Percentiles rank a stretch among this genome's conserved stretches.
Evolutionary conservation across 2,329 filamentous ascomycete genomes (phyloP).

Genomic region (Bipolaris zeicola): DNA sequence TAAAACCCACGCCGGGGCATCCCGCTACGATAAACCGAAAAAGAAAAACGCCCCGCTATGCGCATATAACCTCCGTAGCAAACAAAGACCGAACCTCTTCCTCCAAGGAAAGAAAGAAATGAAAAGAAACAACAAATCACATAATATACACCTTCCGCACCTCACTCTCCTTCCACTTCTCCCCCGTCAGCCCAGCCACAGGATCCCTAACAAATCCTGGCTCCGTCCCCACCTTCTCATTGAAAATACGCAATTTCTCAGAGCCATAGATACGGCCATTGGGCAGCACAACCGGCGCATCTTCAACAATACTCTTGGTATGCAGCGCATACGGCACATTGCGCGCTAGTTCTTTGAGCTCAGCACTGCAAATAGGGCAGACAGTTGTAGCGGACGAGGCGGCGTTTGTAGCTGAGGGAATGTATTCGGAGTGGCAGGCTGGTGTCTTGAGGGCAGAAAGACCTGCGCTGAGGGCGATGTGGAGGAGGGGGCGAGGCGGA

Average conservation of each 20-base stretch:
- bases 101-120: not conserved
- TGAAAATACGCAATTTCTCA: slow-evolving; percentile 73
- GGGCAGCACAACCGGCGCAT: slow-evolving; percentile 82
- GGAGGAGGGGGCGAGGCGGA: slow-evolving; percentile 80
- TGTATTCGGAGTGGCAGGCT: slow-evolving; percentile 76
- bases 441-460: slow-evolving; percentile 96
- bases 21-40: not conserved
- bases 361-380: slow-evolving; percentile 94
- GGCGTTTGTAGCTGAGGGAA: slow-evolving; percentile 60
- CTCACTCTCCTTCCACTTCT: slow-evolving; percentile 55
- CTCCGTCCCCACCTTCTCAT: slow-evolving; percentile 75
- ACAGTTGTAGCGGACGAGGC: slow-evolving; percentile 71
- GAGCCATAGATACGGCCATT: slow-evolving; percentile 86
- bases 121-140: slow-evolving; percentile 45
- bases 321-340: slow-evolving; percentile 94
- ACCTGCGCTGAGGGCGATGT: slow-evolving; percentile 88
- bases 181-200: slow-evolving; percentile 63
- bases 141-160: slow-evolving; percentile 92
- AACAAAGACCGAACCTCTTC: not conserved
- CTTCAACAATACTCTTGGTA: slow-evolving; percentile 89
- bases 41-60: slow-evolving; percentile 6
- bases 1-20: slow-evolving; percentile 1
- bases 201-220: slow-evolving; percentile 75
- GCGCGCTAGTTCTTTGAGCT: slow-evolving; percentile 88
- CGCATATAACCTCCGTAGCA: not conserved